phyloP scores from a whole-genome alignment of 1,139 yeast species.

The Taphrina wiesneri region DNA sequence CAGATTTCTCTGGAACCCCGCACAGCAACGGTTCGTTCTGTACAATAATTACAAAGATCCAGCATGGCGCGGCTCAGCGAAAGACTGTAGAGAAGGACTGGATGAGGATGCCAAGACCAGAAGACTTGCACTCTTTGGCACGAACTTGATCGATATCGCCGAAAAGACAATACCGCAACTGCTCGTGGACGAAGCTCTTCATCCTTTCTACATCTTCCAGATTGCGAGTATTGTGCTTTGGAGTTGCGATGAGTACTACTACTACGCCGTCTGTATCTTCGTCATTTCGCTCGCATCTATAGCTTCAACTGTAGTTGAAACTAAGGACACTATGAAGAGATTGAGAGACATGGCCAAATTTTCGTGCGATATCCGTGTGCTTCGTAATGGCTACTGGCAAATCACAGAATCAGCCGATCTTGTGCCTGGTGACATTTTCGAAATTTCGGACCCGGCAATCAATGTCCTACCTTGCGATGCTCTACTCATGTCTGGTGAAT shows the following conservation, averaged over 20 bases:
- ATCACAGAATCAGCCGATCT: slow-evolving; percentile 71
- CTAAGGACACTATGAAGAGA: slow-evolving; percentile 70
- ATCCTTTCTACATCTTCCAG: slow-evolving; percentile 93
- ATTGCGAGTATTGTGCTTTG: slow-evolving; percentile 86
- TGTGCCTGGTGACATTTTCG: slow-evolving; percentile 95
- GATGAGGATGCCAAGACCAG: slow-evolving; percentile 68
- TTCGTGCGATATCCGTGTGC: slow-evolving; percentile 78
- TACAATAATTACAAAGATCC: slow-evolving; percentile 84
- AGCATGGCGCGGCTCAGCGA: slow-evolving; percentile 61
- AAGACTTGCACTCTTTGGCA: slow-evolving; percentile 71
- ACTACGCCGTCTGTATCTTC: slow-evolving; percentile 90
- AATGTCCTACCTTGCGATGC: slow-evolving; percentile 83
- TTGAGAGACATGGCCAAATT: slow-evolving; percentile 72
- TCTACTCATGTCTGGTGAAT: slow-evolving; percentile 80
- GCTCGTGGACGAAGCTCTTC: slow-evolving; percentile 77
- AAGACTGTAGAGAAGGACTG: slow-evolving; percentile 66
- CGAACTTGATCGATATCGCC: slow-evolving; percentile 70
- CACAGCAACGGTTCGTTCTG: slow-evolving; percentile 80
- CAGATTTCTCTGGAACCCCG: slow-evolving; percentile 77
- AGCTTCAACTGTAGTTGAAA: slow-evolving; percentile 76
- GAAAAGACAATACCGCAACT: slow-evolving; percentile 68
- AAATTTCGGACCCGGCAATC: slow-evolving; percentile 82
- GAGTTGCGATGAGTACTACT: slow-evolving; percentile 88
- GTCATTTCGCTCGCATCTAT: slow-evolving; percentile 80
- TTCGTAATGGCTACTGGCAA: slow-evolving; percentile 93